A percentile compares a stretch with the other conserved stretches of the same genome.
These are phyloP conservation scores for Sequoia sempervirens DNA, from an alignment of 75 land plant species.

Conservation along the genomic window DNA sequence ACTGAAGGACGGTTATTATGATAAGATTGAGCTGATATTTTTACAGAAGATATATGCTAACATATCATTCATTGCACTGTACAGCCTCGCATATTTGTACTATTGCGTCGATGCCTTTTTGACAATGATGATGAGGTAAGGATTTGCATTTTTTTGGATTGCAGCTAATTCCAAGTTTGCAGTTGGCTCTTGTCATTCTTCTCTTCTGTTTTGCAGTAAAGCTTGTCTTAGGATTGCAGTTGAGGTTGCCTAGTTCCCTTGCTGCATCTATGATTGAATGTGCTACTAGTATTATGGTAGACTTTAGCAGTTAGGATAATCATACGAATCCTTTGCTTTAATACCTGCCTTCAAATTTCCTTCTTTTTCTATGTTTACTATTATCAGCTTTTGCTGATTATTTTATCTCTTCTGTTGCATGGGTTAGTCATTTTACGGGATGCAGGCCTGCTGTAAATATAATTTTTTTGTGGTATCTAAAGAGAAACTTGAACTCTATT, in stretches of 20 bases:
- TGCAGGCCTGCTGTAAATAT: not conserved
- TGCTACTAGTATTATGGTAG: not conserved
- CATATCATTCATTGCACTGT: not conserved
- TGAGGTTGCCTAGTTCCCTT: not conserved
- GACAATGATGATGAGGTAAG: constrained; percentile 97
- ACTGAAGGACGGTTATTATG: not conserved
- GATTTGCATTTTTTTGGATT: not conserved
- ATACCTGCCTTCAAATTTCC: not conserved
- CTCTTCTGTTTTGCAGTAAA: not conserved
- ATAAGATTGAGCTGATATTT: not conserved
- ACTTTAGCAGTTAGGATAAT: not conserved
- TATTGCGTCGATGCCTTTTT: constrained; percentile 82
- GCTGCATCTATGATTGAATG: not conserved
- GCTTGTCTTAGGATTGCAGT: not conserved
- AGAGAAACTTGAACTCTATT: not conserved
- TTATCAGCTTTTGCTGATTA: not conserved
- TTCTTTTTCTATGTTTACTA: not conserved
- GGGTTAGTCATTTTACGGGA: not conserved
- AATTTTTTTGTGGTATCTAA: not conserved
- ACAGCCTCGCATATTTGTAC: constrained; percentile 88
- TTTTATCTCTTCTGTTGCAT: not conserved
- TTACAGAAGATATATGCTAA: not conserved
- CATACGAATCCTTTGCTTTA: not conserved
- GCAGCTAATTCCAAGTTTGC: constrained; percentile 6
- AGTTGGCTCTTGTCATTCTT: not conserved